Conservation (phyloP, 2,329 filamentous ascomycete genomes). For the Myriosclerotinia curreyana region DNA sequence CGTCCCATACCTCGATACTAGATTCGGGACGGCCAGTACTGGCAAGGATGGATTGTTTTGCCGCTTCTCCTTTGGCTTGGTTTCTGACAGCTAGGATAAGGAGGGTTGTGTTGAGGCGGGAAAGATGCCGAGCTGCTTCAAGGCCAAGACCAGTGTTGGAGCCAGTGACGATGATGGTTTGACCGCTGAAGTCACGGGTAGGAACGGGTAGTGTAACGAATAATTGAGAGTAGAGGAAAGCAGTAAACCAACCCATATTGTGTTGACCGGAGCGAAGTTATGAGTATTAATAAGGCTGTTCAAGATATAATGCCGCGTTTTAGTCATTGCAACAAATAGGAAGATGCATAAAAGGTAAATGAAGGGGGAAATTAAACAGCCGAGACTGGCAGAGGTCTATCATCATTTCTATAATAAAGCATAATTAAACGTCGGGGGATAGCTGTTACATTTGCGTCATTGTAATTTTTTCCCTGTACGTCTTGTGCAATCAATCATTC, state of each 20-base stretch:
- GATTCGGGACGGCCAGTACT: constrained; percentile 23
- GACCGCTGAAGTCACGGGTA: constrained; percentile 20
- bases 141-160: constrained; percentile 28
- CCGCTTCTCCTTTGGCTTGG: constrained; percentile 40
- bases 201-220: constrained; percentile 23
- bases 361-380: neutral
- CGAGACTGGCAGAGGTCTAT: neutral
- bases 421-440: neutral
- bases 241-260: neutral
- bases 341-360: neutral
- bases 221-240: constrained; percentile 28
- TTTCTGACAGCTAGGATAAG: constrained; percentile 46
- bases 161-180: constrained; percentile 21
- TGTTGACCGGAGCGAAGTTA: neutral
- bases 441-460: neutral
- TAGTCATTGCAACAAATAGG: neutral
- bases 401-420: too few relatives aligned
- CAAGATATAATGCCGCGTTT: too few relatives aligned
- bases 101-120: constrained; percentile 39
- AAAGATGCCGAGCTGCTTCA: constrained; percentile 41
- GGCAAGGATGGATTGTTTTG: constrained; percentile 36
- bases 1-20: constrained; percentile 29
- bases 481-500: neutral
- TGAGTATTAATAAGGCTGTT: neutral
- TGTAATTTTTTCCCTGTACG: neutral